Evolutionary conservation across 208 protist species (phyloP).

Genomic region (Trypanosoma theileri): DNA sequence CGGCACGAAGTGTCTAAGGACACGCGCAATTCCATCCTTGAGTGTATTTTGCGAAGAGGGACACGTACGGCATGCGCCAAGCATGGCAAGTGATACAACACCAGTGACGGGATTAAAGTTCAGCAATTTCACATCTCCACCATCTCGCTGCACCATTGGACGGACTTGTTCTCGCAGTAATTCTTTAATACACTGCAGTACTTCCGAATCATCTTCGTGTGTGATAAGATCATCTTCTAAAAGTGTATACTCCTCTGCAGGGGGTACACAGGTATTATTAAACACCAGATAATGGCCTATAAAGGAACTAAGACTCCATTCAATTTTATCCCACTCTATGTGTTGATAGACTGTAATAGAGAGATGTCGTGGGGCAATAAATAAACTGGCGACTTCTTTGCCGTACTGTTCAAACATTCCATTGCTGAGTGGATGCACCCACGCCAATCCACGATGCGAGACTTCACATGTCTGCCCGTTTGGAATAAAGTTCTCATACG

Average conservation of each 20-base stretch:
- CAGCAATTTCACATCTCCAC: constrained; percentile 89
- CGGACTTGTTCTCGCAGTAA: constrained; percentile 89
- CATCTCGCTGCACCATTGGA: constrained; percentile 93
- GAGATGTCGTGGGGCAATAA: constrained; percentile 75
- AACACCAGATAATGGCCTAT: constrained; percentile 87
- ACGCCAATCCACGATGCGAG: constrained; percentile 74
- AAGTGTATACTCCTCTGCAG: constrained; percentile 72
- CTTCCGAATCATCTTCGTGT: constrained; percentile 75
- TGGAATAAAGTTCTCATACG: constrained; percentile 84
- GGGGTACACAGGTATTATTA: constrained; percentile 66
- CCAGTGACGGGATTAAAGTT: constrained; percentile 86
- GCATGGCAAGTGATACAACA: constrained; percentile 89
- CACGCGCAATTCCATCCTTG: constrained; percentile 89
- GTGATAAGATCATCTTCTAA: constrained; percentile 83
- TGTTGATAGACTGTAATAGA: constrained; percentile 74
- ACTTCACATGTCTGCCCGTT: constrained; percentile 82
- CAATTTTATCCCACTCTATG: constrained; percentile 68
- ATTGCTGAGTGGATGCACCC: constrained; percentile 83
- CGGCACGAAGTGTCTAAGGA: constrained; percentile 92
- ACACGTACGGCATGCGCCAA: constrained; percentile 90
- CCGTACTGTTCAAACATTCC: constrained; percentile 90
- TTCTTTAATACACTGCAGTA: constrained; percentile 93
- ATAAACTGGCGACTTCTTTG: constrained; percentile 78
- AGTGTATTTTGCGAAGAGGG: constrained; percentile 89
- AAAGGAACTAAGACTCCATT: constrained; percentile 89